These are phyloP conservation scores for Lenwebbia sp. DNA, from an alignment of 345 rosid genomes.

Conservation along the genomic window DNA sequence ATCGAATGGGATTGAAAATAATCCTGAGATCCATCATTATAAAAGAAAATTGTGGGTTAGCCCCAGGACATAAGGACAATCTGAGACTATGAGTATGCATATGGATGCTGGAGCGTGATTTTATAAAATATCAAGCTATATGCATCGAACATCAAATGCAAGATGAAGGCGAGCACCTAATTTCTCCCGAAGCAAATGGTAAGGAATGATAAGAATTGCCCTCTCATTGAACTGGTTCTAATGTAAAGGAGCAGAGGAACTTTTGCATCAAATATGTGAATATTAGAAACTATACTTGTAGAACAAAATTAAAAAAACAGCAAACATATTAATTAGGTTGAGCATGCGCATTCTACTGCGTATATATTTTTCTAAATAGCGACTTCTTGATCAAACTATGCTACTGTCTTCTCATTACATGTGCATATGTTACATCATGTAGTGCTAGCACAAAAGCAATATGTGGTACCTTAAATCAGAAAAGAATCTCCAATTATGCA, in stretches of 20 bases:
- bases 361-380: background rate
- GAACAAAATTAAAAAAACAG: background rate
- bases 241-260: background rate
- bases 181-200: background rate
- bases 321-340: background rate
- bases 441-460: background rate
- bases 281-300: background rate
- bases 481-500: background rate
- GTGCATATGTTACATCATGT: background rate
- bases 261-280: background rate
- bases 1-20: conserved; percentile 69
- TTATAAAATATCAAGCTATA: background rate
- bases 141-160: background rate
- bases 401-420: background rate
- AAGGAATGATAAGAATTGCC: background rate
- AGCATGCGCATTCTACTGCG: background rate
- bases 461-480: background rate
- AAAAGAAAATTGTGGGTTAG: background rate
- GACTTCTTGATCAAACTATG: background rate
- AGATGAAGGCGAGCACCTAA: background rate
- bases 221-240: background rate
- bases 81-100: background rate
- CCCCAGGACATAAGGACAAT: background rate
- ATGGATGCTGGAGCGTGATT: background rate
- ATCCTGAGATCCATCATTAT: conserved; percentile 32